Base-by-base conservation (phyloP, 257 asterid genomes). In the Fraxinus cuspidata region DNA sequence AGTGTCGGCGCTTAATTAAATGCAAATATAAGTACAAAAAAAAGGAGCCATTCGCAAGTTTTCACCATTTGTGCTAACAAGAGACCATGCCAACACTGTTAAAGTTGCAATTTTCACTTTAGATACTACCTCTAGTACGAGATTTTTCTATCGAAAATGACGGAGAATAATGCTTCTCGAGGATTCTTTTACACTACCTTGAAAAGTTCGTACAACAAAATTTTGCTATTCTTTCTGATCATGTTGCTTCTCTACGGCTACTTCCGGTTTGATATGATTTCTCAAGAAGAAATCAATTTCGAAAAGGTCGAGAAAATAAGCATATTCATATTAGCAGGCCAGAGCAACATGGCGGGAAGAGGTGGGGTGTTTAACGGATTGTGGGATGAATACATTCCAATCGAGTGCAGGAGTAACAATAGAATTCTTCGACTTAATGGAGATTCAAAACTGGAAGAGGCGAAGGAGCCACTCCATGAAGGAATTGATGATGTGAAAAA, bases 291-390 rank as follows among this genome's bases (percentile, higher is more conserved):
- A 2, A 28, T 77, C 1, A 18, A 27, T 44, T 4, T 44, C 6
- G 8, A 11, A 47, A 47, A 12, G 2, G 42, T 29, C 0, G 74
- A 44, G 32, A 70, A 69, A 40, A 32, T 32, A 3, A 74, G 60
- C 23, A 71, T 84, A 42, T 86, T 86, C 77, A 23, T 88, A 29
- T 40, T 86, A 31, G 84, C 89, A 1, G 92, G 92, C 16, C 86
- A 88, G 72, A 88, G 92, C 79, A 85, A 85, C 77, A 86, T 88
- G 92, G 84, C 82, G 0, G 92, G 87, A 5, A 73, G 85, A 0
- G 89, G 89, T 0, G 89, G 90, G 0, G 87, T 86, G 2, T 2
- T 4, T 0, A 74, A 32, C 2, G 8, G 31, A 16, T 60, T n/a
- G 0, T 83, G 85, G 89, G 84, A 85, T 12, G 70, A 75, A 0